These are phyloP conservation scores for Polyporus tsugae DNA, from an alignment of 1,284 basidiomycete species.

Conservation along the genomic window DNA sequence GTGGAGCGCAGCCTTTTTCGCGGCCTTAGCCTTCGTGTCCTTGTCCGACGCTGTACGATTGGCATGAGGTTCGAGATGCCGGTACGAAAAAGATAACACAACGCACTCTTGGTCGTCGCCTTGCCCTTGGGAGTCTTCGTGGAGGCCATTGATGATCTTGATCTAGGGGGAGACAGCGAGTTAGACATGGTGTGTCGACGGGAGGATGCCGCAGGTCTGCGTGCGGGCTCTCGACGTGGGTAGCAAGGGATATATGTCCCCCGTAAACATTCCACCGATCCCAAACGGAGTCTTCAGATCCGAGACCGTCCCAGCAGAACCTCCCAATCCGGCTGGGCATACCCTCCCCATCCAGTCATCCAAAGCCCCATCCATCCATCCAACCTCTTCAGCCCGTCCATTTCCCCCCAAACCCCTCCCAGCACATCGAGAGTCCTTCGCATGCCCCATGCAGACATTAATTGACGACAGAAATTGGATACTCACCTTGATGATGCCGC, in stretches of 20 bases:
- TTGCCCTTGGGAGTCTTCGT: constrained; percentile 72
- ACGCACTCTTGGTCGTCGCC: constrained; percentile 61
- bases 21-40: constrained; percentile 89
- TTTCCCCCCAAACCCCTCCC: constrained; percentile 13
- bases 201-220: not conserved
- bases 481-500: constrained; percentile 36
- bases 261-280: not conserved
- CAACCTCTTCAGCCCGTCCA: constrained; percentile 24
- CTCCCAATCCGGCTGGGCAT: constrained; percentile 11
- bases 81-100: not conserved
- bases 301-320: not conserved
- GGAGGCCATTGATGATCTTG: constrained; percentile 57
- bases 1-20: constrained; percentile 97
- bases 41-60: constrained; percentile 39
- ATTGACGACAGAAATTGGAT: constrained; percentile 16
- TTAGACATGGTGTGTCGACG: not conserved
- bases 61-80: constrained; percentile 11
- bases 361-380: constrained; percentile 28
- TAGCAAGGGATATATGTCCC: no score
- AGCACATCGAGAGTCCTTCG: constrained; percentile 22
- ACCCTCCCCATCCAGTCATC: constrained; percentile 28
- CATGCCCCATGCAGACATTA: constrained; percentile 26
- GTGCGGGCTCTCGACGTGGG: not conserved
- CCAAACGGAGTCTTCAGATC: not conserved
- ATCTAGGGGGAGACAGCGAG: constrained; percentile 15